Percentiles rank a stretch among this genome's conserved stretches.
Evolutionary conservation across 2,329 filamentous ascomycete genomes (phyloP).

Genomic region (Microdochium nivale): DNA sequence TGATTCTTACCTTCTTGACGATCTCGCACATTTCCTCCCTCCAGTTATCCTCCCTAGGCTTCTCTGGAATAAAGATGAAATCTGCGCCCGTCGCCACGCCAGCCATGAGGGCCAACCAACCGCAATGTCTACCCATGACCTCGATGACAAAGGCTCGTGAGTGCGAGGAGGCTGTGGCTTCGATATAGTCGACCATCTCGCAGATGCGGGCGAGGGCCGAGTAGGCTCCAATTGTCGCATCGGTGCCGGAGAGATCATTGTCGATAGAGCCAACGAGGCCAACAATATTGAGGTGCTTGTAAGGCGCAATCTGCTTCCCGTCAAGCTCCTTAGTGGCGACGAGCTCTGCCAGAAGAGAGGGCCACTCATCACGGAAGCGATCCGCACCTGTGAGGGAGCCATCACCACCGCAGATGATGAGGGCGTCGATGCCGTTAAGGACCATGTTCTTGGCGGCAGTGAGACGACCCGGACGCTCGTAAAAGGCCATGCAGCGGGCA

Average conservation of each 20-base stretch:
- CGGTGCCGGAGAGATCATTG: conserved; percentile 94
- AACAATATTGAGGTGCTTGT: conserved; percentile 87
- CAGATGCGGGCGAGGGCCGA: conserved; percentile 89
- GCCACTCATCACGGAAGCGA: conserved; percentile 88
- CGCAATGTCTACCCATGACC: conserved; percentile 97
- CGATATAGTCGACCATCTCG: conserved; percentile 92
- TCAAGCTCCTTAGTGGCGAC: conserved; percentile 66
- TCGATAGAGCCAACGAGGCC: conserved; percentile 95
- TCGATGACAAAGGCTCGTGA: conserved; percentile 95
- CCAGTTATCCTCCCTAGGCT: conserved; percentile 82
- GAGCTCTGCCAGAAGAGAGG: conserved; percentile 76
- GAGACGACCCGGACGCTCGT: conserved; percentile 75
- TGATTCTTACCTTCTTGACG: conserved; percentile 53
- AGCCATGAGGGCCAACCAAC: conserved; percentile 94
- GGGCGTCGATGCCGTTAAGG: conserved; percentile 82
- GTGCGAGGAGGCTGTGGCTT: conserved; percentile 89
- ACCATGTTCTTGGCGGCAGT: conserved; percentile 92
- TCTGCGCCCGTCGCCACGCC: conserved; percentile 92
- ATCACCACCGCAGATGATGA: conserved; percentile 96
- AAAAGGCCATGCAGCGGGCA: conserved; percentile 86
- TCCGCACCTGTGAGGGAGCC: conserved; percentile 94
- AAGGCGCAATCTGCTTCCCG: conserved; percentile 62
- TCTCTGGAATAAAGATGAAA: conserved; percentile 95
- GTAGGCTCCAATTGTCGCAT: conserved; percentile 95
- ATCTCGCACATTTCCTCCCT: conserved; percentile 77